A percentile compares a stretch with the other conserved stretches of the same genome.
Conservation (phyloP, 441 rosid species). For the Gossypium lobatum region DNA sequence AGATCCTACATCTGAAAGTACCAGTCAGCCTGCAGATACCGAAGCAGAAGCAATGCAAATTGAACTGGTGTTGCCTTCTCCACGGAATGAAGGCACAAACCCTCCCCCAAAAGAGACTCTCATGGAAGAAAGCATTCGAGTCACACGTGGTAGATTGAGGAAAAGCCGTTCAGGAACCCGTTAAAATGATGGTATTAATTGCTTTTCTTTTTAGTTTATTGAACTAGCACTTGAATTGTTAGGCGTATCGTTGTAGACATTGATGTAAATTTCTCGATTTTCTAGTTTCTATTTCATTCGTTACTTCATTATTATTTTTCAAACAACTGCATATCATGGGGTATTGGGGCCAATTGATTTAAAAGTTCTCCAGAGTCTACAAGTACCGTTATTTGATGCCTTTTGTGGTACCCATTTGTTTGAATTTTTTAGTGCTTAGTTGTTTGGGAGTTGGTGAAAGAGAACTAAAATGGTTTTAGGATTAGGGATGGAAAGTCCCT, state of each 20-base stretch:
- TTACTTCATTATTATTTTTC: slow-evolving; percentile 30
- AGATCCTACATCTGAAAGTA: slow-evolving; percentile 32
- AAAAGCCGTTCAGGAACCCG: slow-evolving; percentile 41
- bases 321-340: neutral
- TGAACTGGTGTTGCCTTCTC: slow-evolving; percentile 37
- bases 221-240: slow-evolving; percentile 19
- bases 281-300: slow-evolving; percentile 28
- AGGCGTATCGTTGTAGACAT: slow-evolving; percentile 20
- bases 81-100: slow-evolving; percentile 33
- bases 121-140: slow-evolving; percentile 48
- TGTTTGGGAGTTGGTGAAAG: slow-evolving; percentile 6
- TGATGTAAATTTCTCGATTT: slow-evolving; percentile 34
- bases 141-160: slow-evolving; percentile 45
- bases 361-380: neutral
- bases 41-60: slow-evolving; percentile 37
- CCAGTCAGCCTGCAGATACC: slow-evolving; percentile 26
- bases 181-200: slow-evolving; percentile 18
- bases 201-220: slow-evolving; percentile 8
- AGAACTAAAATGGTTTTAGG: neutral
- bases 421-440: neutral
- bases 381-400: neutral
- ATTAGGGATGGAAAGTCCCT: slow-evolving; percentile 1
- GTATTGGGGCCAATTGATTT: neutral
- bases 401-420: neutral
- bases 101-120: slow-evolving; percentile 45